These are phyloP conservation scores for Clavispora santaluciae DNA, from an alignment of 805 yeast species.

Conservation along the genomic window DNA sequence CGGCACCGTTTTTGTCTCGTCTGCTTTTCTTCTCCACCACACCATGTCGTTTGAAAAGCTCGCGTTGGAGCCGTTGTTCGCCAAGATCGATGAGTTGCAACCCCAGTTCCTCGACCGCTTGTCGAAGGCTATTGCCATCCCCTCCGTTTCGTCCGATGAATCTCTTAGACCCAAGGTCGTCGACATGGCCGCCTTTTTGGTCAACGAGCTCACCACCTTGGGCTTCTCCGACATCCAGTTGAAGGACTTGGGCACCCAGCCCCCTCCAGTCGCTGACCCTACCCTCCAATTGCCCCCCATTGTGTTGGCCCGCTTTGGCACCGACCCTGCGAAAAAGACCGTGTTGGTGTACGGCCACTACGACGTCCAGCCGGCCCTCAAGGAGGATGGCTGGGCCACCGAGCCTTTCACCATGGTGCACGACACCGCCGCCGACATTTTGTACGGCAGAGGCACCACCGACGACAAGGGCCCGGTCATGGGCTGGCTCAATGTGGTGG, in stretches of 20 bases:
- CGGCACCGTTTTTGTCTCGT: not conserved
- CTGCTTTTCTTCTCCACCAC: not conserved
- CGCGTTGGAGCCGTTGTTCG: constrained; percentile 44
- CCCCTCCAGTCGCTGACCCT: constrained; percentile 75
- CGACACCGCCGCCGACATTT: constrained; percentile 56
- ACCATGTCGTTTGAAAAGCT: constrained; percentile 37
- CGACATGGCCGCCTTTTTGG: constrained; percentile 82
- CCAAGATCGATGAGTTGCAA: constrained; percentile 68
- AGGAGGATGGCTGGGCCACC: constrained; percentile 92
- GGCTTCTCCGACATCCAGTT: constrained; percentile 82
- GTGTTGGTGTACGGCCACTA: constrained; percentile 94
- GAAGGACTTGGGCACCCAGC: constrained; percentile 82
- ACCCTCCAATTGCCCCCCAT: constrained; percentile 84
- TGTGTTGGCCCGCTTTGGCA: constrained; percentile 84
- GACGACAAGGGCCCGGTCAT: constrained; percentile 98
- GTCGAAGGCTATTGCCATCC: constrained; percentile 83
- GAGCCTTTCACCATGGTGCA: constrained; percentile 77
- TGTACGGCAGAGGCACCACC: constrained; percentile 91
- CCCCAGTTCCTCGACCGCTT: constrained; percentile 70
- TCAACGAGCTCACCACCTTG: constrained; percentile 58
- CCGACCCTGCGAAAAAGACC: constrained; percentile 77
- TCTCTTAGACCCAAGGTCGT: constrained; percentile 82
- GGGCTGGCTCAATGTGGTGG: constrained; percentile 91
- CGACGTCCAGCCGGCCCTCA: constrained; percentile 94
- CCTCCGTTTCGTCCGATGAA: constrained; percentile 93